Evolutionary conservation across 2,329 filamentous ascomycete species (phyloP), one percentile per base, ranked within the genome.

Genomic region (Neofusicoccum umdonicola): DNA sequence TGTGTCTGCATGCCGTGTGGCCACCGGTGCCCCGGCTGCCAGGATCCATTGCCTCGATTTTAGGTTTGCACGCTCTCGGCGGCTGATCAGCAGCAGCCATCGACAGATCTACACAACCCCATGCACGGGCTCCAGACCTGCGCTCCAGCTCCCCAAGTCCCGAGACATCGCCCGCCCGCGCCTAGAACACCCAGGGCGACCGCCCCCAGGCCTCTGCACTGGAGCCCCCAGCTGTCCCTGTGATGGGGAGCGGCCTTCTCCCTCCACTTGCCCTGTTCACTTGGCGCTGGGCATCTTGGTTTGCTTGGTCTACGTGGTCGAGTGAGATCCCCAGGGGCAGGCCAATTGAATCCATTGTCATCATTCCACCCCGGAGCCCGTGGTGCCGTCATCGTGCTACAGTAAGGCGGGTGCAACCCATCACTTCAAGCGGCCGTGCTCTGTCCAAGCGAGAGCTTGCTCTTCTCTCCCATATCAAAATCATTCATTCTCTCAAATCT

Each of bases 1-100:
- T 42, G 39, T 50, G 3, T 34, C 54, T 22, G 41, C 54, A 42
- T 58, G 34, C 54, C 41, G 3, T 37, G 27, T 37, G 27, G 37
- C 52, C 37, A 37, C 27, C 37, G 37, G 8, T 11, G 39, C 4
- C 2, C 22, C 35, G 34, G 34, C 47, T 3, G 13, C 47, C 47
- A 35, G 22, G 8, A n/a, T 50, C 31, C 47, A 15, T 31, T 34
- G 47, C 15, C 27, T 31, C n/a, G 44, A 34, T 42, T 58, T 58
- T 58, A 39, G 39, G 54, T 7, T 31, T n/a, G n/a, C 9, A 31
- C 15, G 39, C 39, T 11, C 52, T 57, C 39, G 39, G 52, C 52
- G 39, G 39, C 52, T 44, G 54, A 58, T 58, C 54, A 58, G 22
- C 54, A 44, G 54, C 39, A 58, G 54, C 39, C 44, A 45, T 58